Evolutionary conservation across 2,329 filamentous ascomycete genomes (phyloP), one percentile per base, ranked within the genome.

Genomic region (Thielaviopsis cerberus): DNA sequence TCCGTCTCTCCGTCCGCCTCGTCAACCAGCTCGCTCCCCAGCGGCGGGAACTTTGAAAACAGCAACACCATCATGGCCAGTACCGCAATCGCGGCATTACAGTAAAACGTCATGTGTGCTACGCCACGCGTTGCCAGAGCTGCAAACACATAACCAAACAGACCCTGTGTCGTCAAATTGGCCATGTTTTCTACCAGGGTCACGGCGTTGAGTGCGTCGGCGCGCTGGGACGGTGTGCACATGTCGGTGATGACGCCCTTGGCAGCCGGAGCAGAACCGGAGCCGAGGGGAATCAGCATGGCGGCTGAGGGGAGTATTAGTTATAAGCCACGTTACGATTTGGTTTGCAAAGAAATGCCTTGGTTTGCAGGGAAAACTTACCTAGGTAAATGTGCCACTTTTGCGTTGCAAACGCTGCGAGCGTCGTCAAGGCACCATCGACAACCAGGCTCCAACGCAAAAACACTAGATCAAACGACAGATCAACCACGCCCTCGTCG

Each of bases 181-280:
- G 82, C 83, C 30, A 85, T 75, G 62, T 85, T 86, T 64, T 88
- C 84, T 0, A 87, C 78, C 0, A 87, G 70, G 0, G 81, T 85
- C 13, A 88, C 81, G 0, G 81, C 82, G 45, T 81, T 81, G 2
- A 88, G 70, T 0, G 84, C 83, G 64, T 88, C 83, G 0, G 78
- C 75, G 0, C 83, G 74, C 58, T 83, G 77, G 0, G 73, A 73
- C 1, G 78, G 72, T 0, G 81, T 71, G 51, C 82, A 82, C 81
- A 87, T 83, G 59, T 84, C 78, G 0, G 85, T 76, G 60, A 87
- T 85, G n/a, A 83, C 81, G 0, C 83, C 84, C 63, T 87, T 88
- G 1, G 82, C 81, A 0, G 83, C 81, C 0, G 82, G 77, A 0
- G 82, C 83, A 0, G 83, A 83, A 0, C 84, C 84, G 0, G 83